phyloP scores from a whole-genome alignment of 495 filamentous ascomycete genomes.

The Pyrenopolyporus hunteri region DNA sequence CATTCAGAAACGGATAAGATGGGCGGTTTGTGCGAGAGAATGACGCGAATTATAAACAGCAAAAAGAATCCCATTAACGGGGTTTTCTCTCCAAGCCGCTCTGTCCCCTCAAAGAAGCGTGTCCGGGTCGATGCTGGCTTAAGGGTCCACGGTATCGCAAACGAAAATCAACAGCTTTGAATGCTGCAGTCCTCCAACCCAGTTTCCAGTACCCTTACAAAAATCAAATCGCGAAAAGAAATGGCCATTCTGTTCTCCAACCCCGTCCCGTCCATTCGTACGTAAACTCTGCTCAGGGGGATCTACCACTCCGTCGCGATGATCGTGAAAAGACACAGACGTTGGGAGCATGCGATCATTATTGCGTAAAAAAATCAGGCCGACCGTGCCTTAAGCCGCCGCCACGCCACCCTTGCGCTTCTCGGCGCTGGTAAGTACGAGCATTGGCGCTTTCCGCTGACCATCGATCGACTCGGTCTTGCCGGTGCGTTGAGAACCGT shows the following conservation, averaged over 20 bases:
- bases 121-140: constrained; percentile 25
- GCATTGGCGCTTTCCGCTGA: constrained; percentile 80
- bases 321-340: constrained; percentile 45
- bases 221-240: constrained; percentile 36
- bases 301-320: constrained; percentile 40
- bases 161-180: constrained; percentile 20
- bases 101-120: constrained; percentile 29
- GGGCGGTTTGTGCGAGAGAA: constrained; percentile 35
- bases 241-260: constrained; percentile 42
- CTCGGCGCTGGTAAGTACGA: constrained; percentile 86
- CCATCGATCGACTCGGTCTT: constrained; percentile 59
- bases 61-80: constrained; percentile 32
- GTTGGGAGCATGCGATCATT: constrained; percentile 43
- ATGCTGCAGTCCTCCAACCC: constrained; percentile 22
- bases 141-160: constrained; percentile 30
- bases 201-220: constrained; percentile 25
- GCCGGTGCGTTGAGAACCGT: constrained; percentile 51
- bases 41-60: constrained; percentile 43
- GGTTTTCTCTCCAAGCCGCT: constrained; percentile 37
- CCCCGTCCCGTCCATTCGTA: constrained; percentile 38
- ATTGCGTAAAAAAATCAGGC: constrained; percentile 38
- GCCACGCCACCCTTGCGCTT: constrained; percentile 81
- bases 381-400: constrained; percentile 26
- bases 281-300: constrained; percentile 38
- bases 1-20: constrained; percentile 34